Evolutionary conservation across 805 yeast species (phyloP), one percentile per base, ranked within the genome.

Genomic region (Millerozyma acaciae): DNA sequence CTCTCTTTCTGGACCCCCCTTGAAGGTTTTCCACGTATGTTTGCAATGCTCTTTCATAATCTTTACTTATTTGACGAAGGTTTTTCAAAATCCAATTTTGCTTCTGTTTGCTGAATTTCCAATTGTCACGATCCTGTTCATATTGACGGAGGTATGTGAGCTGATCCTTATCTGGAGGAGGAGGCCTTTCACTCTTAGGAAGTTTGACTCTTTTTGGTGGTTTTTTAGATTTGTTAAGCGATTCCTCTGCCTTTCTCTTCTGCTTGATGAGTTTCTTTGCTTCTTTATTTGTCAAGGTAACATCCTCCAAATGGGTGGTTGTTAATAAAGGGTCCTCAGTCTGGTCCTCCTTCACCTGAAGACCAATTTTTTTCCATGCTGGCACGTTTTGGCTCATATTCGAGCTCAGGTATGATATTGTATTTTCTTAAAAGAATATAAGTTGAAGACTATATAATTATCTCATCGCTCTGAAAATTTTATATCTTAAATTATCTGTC

Each of bases 51-150:
- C 51, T 57, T 32, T 72, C 76, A 48, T 81, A 84, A 7, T 65
- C 59, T 0, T 59, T 62, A 2, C 79, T 82, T 15, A 80, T 75
- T 16, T 45, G 41, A 31, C 60, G 67, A 20, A 82, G 56, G 51
- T 84, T 78, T 48, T 77, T 78, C 42, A 85, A 59, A 26, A 85
- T 69, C 95, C 95, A 85, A 51, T 84, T 84, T 57, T 85, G 95
- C 43, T 85, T 84, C 63, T 80, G 89, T 49, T 85, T 85, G 38
- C 87, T 80, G 55, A 85, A 85, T 62, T 85, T 85, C 95, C 95
- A 85, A 38, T 70, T 66, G 0, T 60, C 75, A 38, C 57, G 62
- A 41, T 81, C 85, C 8, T 70, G 67, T 4, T 60, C 52, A 48
- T 69, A 85, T 34, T 73, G 79, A 37, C 74, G 69, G 45, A 84